Conservation (phyloP, 176 grass and related monocot species). For the Phoenix roebelenii region DNA sequence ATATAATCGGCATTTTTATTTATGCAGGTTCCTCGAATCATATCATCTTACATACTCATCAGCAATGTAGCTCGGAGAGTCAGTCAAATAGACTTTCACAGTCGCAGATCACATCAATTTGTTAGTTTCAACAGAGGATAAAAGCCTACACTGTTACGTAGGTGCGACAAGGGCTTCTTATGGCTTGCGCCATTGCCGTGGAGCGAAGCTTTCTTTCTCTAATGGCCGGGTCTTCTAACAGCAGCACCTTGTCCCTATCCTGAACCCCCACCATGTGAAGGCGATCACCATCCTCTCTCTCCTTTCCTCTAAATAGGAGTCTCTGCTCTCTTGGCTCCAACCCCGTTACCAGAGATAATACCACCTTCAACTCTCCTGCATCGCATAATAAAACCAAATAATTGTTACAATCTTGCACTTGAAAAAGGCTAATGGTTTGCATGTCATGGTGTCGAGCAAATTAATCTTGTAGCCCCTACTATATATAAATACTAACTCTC, state of each 20-base stretch:
- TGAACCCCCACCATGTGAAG: slow-evolving; percentile 84
- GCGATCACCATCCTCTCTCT: slow-evolving; percentile 68
- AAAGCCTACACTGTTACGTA: slow-evolving; percentile 40
- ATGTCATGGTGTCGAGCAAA: too few species aligned
- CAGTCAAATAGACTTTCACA: too few species aligned
- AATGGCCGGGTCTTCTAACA: slow-evolving; percentile 77
- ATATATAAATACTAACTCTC: too few species aligned
- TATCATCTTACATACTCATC: too few species aligned
- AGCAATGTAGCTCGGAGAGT: too few species aligned
- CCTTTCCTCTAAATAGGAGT: slow-evolving; percentile 76
- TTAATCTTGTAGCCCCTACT: too few species aligned
- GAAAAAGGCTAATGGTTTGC: too few species aligned
- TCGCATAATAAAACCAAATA: neutral
- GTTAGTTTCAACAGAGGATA: too few species aligned
- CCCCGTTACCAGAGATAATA: slow-evolving; percentile 50
- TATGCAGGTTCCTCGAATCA: too few species aligned
- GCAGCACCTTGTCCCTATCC: slow-evolving; percentile 82
- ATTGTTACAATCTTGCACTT: neutral
- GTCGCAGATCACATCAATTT: too few species aligned
- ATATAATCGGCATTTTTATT: too few species aligned
- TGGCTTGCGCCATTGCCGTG: slow-evolving; percentile 57
- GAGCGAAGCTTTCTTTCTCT: slow-evolving; percentile 81
- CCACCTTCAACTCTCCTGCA: slow-evolving; percentile 72
- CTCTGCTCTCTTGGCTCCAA: slow-evolving; percentile 80
- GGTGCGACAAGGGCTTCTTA: slow-evolving; percentile 54